Evolutionary conservation across 306 rosid genomes (phyloP), one percentile per base, ranked within the genome.

Genomic region (Quercus variabilis): DNA sequence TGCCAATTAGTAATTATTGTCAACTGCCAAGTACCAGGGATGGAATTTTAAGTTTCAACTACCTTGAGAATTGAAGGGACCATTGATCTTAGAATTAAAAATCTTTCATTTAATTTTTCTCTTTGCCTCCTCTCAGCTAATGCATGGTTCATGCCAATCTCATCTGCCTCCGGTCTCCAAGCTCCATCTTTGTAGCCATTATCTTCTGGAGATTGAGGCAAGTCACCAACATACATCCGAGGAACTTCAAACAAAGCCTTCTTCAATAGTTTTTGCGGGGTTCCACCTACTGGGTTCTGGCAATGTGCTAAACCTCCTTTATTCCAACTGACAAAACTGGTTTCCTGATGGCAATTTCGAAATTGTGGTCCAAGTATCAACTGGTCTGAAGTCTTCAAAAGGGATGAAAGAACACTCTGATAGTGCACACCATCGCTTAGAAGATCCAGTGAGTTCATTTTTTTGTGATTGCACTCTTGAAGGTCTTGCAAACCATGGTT

Each of bases 61-160:
- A 93, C 98, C 94, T 91, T 93, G 78, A 55, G 85, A 77, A 85
- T 74, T 68, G 98, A 90, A 79, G 98, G 98, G 58, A 91, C 90
- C 89, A 93, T 75, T 31, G 92, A 83, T 85, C 88, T 88, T 58
- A 93, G 89, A 56, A 88, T 80, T 51, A 88, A 85, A 71, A 93
- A 87, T 82, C 90, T 91, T 85, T 90, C 93, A 58, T 91, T 88
- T 46, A 93, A 83, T 86, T 86, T 91, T 73, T 89, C 98, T 80
- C 97, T 91, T 83, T 87, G 82, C 84, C 80, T 87, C 80, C 90
- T 87, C 77, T 93, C 97, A 13, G 91, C 85, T 79, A 91, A 69
- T 68, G 87, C 94, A 56, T 89, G 94, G 85, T 85, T 90, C 78
- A 79, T 82, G 60, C 87, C 90, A 62, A 76, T 82, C 78, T 93